phyloP scores from a whole-genome alignment of 1,284 basidiomycete species.

The Cystobasidium slooffiae region DNA sequence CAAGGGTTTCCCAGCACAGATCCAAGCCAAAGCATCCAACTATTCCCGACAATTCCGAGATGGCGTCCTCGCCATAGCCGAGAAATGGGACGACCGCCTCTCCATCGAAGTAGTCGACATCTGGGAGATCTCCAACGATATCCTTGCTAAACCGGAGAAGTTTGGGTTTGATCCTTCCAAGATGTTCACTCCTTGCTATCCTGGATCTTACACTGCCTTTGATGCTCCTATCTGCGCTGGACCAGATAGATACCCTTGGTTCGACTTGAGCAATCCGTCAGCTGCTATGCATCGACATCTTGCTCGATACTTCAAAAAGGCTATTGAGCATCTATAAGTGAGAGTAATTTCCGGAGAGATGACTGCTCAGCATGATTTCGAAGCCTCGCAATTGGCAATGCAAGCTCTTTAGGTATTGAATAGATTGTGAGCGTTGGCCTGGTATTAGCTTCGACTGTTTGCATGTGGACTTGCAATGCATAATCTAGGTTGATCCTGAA shows the following conservation, averaged over 20 bases:
- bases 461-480: too few relatives aligned
- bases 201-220: conserved; percentile 4
- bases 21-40: background rate
- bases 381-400: too few relatives aligned
- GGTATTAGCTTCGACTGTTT: too few relatives aligned
- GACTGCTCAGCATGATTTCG: too few relatives aligned
- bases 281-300: background rate
- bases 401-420: too few relatives aligned
- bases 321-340: background rate
- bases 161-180: conserved; percentile 1
- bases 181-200: background rate
- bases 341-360: background rate
- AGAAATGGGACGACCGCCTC: background rate
- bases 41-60: background rate
- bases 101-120: conserved; percentile 12
- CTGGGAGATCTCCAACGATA: background rate
- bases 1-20: background rate
- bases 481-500: too few relatives aligned
- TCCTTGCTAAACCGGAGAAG: conserved; percentile 1
- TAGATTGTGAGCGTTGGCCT: too few relatives aligned
- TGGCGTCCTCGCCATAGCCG: background rate
- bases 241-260: background rate
- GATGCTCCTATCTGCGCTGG: background rate
- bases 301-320: background rate
- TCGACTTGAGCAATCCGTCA: background rate